These are phyloP conservation scores for Silene conica DNA, from an alignment of 148 eudicot species.

Conservation along the genomic window DNA sequence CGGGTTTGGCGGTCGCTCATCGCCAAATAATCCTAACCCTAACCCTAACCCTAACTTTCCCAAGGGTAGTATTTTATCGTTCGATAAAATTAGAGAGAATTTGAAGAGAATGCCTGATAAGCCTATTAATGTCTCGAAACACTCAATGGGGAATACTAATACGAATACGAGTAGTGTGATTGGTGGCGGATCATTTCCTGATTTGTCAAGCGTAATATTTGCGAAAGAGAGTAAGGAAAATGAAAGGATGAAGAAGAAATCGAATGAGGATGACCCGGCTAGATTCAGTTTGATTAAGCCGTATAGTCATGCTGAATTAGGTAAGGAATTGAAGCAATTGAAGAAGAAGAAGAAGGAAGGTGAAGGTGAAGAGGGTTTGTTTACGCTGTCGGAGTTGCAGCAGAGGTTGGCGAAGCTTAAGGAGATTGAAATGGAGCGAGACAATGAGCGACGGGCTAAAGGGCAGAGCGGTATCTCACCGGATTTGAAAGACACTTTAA, in stretches of 20 bases:
- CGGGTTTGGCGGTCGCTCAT: slow-evolving; percentile 37
- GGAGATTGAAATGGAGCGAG: slow-evolving; percentile 35
- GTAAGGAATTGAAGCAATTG: slow-evolving; percentile 53
- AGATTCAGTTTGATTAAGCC: slow-evolving; percentile 23
- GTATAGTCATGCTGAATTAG: slow-evolving; percentile 43
- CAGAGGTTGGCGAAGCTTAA: slow-evolving; percentile 55
- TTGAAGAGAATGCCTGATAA: too few species aligned
- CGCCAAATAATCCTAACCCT: slow-evolving; percentile 10
- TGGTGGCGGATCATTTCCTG: slow-evolving; percentile 31
- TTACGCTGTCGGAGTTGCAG: slow-evolving; percentile 55
- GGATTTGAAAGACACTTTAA: too few species aligned
- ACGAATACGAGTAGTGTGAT: slow-evolving; percentile 7
- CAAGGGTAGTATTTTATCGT: slow-evolving; percentile 4
- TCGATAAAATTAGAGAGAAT: slow-evolving; percentile 31
- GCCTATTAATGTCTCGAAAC: too few species aligned
- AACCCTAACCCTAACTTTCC: neutral
- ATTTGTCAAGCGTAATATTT: slow-evolving; percentile 22
- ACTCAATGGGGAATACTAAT: too few species aligned
- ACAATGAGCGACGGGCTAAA: slow-evolving; percentile 21
- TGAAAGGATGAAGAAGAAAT: neutral
- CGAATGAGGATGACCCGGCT: slow-evolving; percentile 1
- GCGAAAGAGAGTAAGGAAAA: slow-evolving; percentile 33
- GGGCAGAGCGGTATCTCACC: neutral
- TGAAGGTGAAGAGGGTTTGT: slow-evolving; percentile 28
- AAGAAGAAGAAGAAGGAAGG: slow-evolving; percentile 9